Base-by-base conservation (phyloP, 345 rosid species). In the Mercurialis annua region DNA sequence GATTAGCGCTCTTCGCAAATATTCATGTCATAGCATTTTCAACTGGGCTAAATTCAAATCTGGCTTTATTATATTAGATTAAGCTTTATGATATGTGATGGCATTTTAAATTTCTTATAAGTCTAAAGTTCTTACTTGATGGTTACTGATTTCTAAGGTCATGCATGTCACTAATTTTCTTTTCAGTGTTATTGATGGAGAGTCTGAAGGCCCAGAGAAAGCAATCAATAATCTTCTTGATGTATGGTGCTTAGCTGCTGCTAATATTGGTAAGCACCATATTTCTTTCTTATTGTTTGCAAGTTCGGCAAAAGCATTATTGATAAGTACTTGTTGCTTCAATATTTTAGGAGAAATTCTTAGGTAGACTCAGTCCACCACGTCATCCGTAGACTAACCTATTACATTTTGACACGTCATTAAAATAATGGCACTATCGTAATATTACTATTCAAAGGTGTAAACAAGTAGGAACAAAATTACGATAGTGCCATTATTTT, bases 211-310 rank as follows among this genome's bases (percentile, higher is more conserved):
- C 29, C 44, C 12, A 30, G 15, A 30, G 29, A 18, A n/a, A 44
- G 44, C 29, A 26, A 52, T 49, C 51, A 20, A 46, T 12, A 5
- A 27, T 66, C 53, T 27, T 50, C 11, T 55, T 31, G n/a, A 14
- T 66, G 4, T n/a, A n/a, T 40, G 6, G 18, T 67, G 61, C 62
- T 56, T 67, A 38, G 51, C 26, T 55, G 51, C 26, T 55, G 53
- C 62, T 44, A 56, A 43, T 30, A 67, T 43, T 12, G 70, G 70
- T 67, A 55, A 67, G 62, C 55, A 47, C 31, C 1, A 10, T 8
- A 15, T 65, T 23, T 48, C 51, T 66, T 66, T 21, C 18, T 66
- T 6, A 20, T 48, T 47, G 48, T 2, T 63, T 23, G 20, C 49
- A 16, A 4, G 64, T 17, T 53, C 23, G 15, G 16, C 33, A 52